Percentiles rank a stretch among this genome's conserved stretches.
Evolutionary conservation across 768 basidiomycete genomes (phyloP).

Genomic region (Saitozyma podzolica): DNA sequence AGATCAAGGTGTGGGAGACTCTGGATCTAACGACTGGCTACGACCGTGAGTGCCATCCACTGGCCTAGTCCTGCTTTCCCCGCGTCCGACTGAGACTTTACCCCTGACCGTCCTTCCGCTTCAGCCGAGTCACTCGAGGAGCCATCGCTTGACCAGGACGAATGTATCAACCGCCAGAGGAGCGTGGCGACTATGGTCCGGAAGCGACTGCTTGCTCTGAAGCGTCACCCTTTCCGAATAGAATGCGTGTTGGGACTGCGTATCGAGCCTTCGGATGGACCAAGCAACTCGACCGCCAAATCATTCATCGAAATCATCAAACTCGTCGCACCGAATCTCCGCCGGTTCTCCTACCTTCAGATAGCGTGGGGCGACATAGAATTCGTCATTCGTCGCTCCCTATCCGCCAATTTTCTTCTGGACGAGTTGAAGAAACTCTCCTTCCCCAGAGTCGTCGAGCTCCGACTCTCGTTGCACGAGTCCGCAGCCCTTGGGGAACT

Average conservation of each 20-base stretch:
- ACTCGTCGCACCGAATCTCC: neutral
- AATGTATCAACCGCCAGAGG: no score
- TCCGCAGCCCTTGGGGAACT: neutral
- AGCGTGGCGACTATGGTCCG: neutral
- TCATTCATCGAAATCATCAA: neutral
- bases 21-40: constrained; percentile 11
- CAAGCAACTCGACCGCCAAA: neutral
- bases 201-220: neutral
- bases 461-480: neutral
- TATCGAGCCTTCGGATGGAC: constrained; percentile 12
- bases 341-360: neutral
- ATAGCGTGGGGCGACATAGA: neutral
- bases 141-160: no score
- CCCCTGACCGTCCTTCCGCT: no score
- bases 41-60: constrained; percentile 7
- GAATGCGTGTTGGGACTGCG: constrained; percentile 5
- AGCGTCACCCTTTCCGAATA: constrained; percentile 7
- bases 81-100: no score
- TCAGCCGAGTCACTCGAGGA: no score
- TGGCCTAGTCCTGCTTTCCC: no score
- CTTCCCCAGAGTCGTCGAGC: constrained; percentile 3
- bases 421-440: neutral
- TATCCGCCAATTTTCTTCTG: neutral
- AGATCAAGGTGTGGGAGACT: constrained; percentile 13
- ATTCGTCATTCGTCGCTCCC: neutral